Conservation (phyloP, 108 stramenopile genomes). For the Fragilaria crotonensis region DNA sequence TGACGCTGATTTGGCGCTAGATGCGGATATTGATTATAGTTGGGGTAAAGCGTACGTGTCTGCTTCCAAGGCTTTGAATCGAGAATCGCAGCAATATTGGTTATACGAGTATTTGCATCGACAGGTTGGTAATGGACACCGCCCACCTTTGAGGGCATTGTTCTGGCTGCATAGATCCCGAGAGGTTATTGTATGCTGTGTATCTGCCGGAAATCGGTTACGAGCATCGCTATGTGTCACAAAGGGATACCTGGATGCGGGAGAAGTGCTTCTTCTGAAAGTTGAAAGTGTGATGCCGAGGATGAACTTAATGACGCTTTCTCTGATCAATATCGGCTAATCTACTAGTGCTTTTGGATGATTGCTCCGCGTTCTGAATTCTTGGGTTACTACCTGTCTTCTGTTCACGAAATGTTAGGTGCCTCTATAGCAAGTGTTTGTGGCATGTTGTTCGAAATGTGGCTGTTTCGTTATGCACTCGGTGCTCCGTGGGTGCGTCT, state of each 20-base stretch:
- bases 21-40: slow-evolving; percentile 49
- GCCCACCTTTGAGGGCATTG: slow-evolving; percentile 44
- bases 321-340: neutral
- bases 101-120: slow-evolving; percentile 66
- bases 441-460: no score
- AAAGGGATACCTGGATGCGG: slow-evolving; percentile 45
- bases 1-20: neutral
- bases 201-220: slow-evolving; percentile 66
- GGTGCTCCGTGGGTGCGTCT: no score
- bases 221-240: slow-evolving; percentile 59
- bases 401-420: no score
- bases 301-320: slow-evolving; percentile 44
- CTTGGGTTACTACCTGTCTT: no score
- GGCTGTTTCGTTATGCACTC: no score
- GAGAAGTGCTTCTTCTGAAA: slow-evolving; percentile 39
- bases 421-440: no score
- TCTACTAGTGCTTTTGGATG: no score
- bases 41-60: slow-evolving; percentile 40
- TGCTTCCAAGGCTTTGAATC: slow-evolving; percentile 47
- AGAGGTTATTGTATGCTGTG: slow-evolving; percentile 54
- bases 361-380: no score
- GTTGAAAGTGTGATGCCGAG: slow-evolving; percentile 47
- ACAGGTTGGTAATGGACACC: slow-evolving; percentile 17
- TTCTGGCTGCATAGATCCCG: slow-evolving; percentile 56
- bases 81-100: slow-evolving; percentile 66